Percentiles rank a stretch among this genome's conserved stretches.
Conservation (phyloP, 495 filamentous ascomycete species). For the Articulospora tetracladia region DNA sequence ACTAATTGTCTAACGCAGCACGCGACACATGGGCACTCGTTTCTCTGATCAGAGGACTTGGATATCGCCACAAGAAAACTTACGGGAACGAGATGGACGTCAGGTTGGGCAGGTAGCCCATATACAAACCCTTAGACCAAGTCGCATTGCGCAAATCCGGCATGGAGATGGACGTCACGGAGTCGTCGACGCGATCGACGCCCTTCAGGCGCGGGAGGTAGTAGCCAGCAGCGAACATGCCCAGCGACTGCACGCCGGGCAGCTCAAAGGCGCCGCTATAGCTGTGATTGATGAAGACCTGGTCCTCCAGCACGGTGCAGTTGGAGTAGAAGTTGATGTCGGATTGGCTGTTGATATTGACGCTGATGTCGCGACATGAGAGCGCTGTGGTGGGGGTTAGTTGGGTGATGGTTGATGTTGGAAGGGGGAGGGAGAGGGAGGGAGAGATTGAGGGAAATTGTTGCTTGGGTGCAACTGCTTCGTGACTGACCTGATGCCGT, state of each 20-base stretch:
- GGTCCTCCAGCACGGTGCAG: neutral
- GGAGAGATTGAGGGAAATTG: too few relatives aligned
- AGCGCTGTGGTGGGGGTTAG: neutral
- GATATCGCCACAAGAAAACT: neutral
- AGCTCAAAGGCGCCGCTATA: neutral
- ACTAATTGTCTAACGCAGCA: neutral
- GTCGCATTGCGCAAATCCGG: neutral
- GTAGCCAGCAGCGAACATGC: neutral
- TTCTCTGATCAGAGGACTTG: neutral
- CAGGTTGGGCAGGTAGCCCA: neutral
- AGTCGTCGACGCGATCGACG: neutral
- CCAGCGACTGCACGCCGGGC: neutral
- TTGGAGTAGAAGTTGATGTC: neutral
- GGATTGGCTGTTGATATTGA: neutral
- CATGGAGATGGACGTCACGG: neutral
- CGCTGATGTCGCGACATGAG: neutral
- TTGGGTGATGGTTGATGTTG: neutral
- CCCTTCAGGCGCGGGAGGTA: neutral
- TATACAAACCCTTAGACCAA: neutral
- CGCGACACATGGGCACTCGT: neutral
- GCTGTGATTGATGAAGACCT: neutral
- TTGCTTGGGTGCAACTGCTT: too few relatives aligned
- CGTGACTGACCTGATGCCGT: too few relatives aligned
- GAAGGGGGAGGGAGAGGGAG: neutral
- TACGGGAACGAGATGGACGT: neutral